Evolutionary conservation across 2,329 filamentous ascomycete genomes (phyloP), one percentile per base, ranked within the genome.

Genomic region (Ceratocystis destructans): DNA sequence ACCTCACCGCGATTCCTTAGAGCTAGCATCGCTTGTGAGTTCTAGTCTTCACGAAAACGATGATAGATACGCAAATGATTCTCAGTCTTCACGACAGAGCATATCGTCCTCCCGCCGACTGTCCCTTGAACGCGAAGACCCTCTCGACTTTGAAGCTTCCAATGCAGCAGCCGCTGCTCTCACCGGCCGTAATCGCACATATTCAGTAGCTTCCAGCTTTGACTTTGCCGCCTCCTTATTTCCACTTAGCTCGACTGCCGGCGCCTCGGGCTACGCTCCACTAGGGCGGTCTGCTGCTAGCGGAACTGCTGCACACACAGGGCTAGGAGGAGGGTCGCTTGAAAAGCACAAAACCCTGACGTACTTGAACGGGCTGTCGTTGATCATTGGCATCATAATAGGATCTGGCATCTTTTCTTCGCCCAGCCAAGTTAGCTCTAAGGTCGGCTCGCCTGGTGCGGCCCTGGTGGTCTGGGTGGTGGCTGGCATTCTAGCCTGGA

Each of bases 281-380:
- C 81, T 99, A 17, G 93, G 91, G 44, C 87, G 87, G 31, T 86
- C 91, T 46, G 85, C 85, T 5, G 83, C 86, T 12, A 74, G 79
- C 7, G 76, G 78, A 37, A 73, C 76, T 12, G 72, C 74, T 7
- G 33, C 53, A 4, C 57, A 64, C 48, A 69, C 72, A 8, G 83
- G 82, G 17, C 72, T 88, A 25, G 83, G 84, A n/a, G 88, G 87
- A 68, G 87, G 83, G n/a, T 90, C 88, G 50, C 77, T 97, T 70
- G 94, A 99, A 79, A 94, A 90, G 75, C 88, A 96, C 79, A 99
- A 99, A 79, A 96, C 89, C 15, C 77, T 99, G 75, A 97, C 94
- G 33, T 97, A 93, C 73, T 74, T 97, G 61, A 99, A 99, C 75
- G 94, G 94, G 0, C 76, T 99, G 67, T 95, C 90, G 28, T 79